Base-by-base conservation (phyloP, 2,329 filamentous ascomycete genomes). In the Bipolaris bicolor region DNA sequence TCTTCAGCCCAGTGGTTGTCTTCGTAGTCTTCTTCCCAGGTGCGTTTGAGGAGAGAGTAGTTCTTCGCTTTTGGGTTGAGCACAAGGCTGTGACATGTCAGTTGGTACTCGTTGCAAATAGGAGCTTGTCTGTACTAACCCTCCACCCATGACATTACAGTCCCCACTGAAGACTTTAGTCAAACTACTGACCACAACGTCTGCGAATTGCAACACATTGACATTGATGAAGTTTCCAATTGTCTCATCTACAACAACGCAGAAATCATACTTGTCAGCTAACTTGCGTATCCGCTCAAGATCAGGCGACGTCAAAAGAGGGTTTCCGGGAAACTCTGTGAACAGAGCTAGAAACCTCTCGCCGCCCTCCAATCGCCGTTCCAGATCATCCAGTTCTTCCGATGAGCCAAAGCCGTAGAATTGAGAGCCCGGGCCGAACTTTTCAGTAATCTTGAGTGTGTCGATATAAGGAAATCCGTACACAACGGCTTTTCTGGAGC, bases 101-200 rank as follows among this genome's bases (percentile, higher is more conserved):
- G 62, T 49, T 37, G 11, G n/a, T 11, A 22, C 13, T 40, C 13
- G 16, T 6, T 39, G 22, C 16, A 15, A 20, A 31, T 15, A 2
- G 11, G n/a, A 13, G 7, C n/a, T n/a, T 20, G 16, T 26, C 9
- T 40, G 20, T 41, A 61, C 66, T 55, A 62, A 80, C 80, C 88
- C 90, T 54, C 95, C 95, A 57, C 93, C 95, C 94, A 98, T 98
- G 65, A 99, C 95, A 76, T 99, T 98, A 76, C 91, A 95, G 77
- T 97, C 95, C 49, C 95, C 95, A 54, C 92, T 96, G 79, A 99
- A 99, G 52, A 98, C 90, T 77, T 99, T 99, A 47, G 95, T 98
- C 57, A 99, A 82, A 73, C 91, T 96, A 81, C 91, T 97, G 55
- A 97, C 94, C 5, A 98, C 91, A 15, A 98, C 83, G 76, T 99